Evolutionary conservation across 805 yeast species (phyloP), one percentile per base, ranked within the genome.

Genomic region (Sungouiozyma intestinalis): DNA sequence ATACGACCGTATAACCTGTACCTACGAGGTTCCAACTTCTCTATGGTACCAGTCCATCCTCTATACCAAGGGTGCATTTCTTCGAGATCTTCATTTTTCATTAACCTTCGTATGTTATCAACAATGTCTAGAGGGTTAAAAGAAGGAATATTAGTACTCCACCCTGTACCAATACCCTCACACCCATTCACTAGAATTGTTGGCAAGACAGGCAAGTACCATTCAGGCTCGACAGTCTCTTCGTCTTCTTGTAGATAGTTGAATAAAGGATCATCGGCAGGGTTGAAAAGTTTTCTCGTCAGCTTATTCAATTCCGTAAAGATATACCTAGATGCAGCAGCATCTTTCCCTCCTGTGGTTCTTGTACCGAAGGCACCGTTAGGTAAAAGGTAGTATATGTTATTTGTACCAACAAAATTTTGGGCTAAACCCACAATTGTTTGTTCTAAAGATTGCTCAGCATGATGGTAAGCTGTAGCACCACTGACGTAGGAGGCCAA

Each of bases 111-210:
- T 27, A 92, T 67, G 53, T 92, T 92, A 2, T 63, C 66, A 19
- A 86, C 86, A 46, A 92, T 69, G 57, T 90, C 97, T 13, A 61
- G 53, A 0, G 98, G 98, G 58, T 92, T 87, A 65, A 75, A 90
- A 34, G 85, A 78, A 1, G 98, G 98, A 48, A 92, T 81, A 47
- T 76, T 78, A 1, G 97, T 87, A 49, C 95, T 85, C 97, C 97
- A 92, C 50, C 98, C 98, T 38, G 98, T 88, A 48, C 98, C 98
- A 61, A 92, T 92, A 67, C 98, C 98, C 64, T 92, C 98, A 7
- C 90, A 73, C 44, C 98, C 98, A 57, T 92, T 92, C 4, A 92
- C 95, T 47, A 92, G 70, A n/a, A 92, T 59, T 85, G 87, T 85
- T 8, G 98, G 98, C 33, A 92, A 52, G n/a, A 92, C 78, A 1